phyloP scores from a whole-genome alignment of 2,329 filamentous ascomycete genomes.

The Trichoderma sp. region DNA sequence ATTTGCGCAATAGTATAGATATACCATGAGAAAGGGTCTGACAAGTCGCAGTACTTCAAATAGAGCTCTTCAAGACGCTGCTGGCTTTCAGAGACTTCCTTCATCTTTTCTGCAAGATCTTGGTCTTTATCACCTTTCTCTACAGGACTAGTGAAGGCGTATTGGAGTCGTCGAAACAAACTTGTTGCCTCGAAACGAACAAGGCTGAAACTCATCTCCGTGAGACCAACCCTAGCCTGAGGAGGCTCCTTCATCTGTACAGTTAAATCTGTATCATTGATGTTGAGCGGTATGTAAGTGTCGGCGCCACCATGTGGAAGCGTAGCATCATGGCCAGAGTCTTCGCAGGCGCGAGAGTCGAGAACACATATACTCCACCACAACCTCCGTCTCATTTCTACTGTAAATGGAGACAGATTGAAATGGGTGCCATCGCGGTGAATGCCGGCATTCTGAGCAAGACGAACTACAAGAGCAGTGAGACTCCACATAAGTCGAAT shows the following conservation, averaged over 20 bases:
- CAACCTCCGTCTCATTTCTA: neutral
- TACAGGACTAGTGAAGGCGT: neutral
- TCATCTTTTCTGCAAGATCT: neutral
- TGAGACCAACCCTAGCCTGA: neutral
- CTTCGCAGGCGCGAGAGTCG: neutral
- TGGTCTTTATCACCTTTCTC: neutral
- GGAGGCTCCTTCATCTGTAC: neutral
- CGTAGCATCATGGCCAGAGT: neutral
- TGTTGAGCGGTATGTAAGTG: neutral
- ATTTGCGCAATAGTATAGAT: neutral
- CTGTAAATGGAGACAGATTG: neutral
- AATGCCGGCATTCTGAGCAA: neutral
- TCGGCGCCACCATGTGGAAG: neutral
- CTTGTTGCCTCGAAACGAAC: neutral
- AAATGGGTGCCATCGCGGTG: neutral
- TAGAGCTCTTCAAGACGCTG: neutral
- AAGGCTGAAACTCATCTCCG: neutral
- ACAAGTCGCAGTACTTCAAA: neutral
- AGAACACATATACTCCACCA: slow-evolving; percentile 1
- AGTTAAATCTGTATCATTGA: neutral
- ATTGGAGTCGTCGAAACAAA: neutral
- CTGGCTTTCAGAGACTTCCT: neutral
- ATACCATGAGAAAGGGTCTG: neutral
- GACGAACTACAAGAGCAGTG: neutral
- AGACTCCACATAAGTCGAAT: neutral